Evolutionary conservation across 208 protist species (phyloP).

Genomic region (Naegleria lovaniensis): DNA sequence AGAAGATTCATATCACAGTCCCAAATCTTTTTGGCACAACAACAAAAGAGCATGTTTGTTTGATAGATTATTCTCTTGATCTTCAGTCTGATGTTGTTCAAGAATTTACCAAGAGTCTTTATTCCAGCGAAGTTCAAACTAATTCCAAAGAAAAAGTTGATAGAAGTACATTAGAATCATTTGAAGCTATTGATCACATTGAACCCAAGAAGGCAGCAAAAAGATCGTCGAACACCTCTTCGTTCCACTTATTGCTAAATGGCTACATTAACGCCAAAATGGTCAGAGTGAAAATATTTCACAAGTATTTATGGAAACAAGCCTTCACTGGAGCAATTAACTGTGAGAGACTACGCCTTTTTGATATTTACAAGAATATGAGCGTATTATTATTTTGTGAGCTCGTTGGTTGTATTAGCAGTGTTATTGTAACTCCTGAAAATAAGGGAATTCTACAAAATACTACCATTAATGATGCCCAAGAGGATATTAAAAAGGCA

Average conservation of each 20-base stretch:
- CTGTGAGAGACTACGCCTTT: neutral
- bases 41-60: neutral
- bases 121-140: neutral
- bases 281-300: neutral
- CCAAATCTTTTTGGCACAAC: neutral
- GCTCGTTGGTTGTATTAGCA: neutral
- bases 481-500: neutral
- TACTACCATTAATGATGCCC: neutral
- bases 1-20: neutral
- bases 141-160: neutral
- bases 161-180: neutral
- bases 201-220: neutral
- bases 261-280: conserved; percentile 21
- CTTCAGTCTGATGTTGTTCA: neutral
- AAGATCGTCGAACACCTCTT: neutral
- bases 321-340: neutral
- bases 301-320: neutral
- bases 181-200: neutral
- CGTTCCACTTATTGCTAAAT: neutral
- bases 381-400: neutral
- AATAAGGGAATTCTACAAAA: neutral
- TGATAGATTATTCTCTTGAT: neutral
- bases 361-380: neutral
- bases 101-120: neutral
- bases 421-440: neutral